Evolutionary conservation across 2,329 filamentous ascomycete genomes (phyloP).

Genomic region (Colletotrichum melonis): DNA sequence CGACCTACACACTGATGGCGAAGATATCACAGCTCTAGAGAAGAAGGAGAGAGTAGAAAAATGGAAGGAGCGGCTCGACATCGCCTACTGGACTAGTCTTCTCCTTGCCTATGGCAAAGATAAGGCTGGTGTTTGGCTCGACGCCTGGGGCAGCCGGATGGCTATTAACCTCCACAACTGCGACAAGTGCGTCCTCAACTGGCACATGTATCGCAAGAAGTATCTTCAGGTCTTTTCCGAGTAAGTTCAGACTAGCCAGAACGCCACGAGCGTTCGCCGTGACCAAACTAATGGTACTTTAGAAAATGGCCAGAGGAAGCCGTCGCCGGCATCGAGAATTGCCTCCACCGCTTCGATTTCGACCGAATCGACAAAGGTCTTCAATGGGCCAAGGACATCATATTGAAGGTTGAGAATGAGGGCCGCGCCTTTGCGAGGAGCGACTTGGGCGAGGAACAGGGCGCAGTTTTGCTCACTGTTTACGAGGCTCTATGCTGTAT

Average conservation of each 20-base stretch:
- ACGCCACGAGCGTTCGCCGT: background rate
- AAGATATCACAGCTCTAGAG: conserved; percentile 58
- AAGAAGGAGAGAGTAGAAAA: conserved; percentile 66
- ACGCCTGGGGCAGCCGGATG: conserved; percentile 68
- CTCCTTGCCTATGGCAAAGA: conserved; percentile 75
- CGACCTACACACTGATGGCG: conserved; percentile 52
- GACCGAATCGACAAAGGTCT: conserved; percentile 71
- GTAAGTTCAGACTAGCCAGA: conserved; percentile 49
- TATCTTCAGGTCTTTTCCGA: conserved; percentile 73
- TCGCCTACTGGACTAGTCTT: conserved; percentile 75
- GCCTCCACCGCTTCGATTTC: conserved; percentile 71
- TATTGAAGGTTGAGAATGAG: conserved; percentile 62
- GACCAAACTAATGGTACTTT: conserved; percentile 38
- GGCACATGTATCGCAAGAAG: conserved; percentile 75
- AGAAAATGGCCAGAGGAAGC: conserved; percentile 62
- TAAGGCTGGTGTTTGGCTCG: conserved; percentile 68
- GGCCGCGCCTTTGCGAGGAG: conserved; percentile 59
- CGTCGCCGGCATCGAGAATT: conserved; percentile 62
- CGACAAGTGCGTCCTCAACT: conserved; percentile 78
- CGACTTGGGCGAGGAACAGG: conserved; percentile 58
- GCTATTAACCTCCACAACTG: conserved; percentile 71
- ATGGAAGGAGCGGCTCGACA: conserved; percentile 66
- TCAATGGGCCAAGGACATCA: conserved; percentile 63
- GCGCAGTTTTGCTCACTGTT: conserved; percentile 78
- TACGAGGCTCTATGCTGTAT: conserved; percentile 92